Evolutionary conservation across 768 basidiomycete species (phyloP).

Genomic region (Kwoniella dendrophila): DNA sequence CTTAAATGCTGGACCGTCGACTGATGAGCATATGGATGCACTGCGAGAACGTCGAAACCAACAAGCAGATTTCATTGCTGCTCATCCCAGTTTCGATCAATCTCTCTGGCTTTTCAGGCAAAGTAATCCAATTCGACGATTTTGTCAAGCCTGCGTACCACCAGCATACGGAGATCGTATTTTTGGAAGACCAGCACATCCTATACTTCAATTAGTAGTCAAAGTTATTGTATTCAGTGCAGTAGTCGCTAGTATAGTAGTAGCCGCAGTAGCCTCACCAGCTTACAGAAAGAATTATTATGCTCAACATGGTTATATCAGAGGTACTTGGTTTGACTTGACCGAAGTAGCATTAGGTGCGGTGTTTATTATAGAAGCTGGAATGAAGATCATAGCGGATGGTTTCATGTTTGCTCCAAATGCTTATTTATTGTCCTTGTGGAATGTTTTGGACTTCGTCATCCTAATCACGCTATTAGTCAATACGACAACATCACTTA

Average conservation of each 20-base stretch:
- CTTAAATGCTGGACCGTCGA: slow-evolving; percentile 29
- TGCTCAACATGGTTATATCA: slow-evolving; percentile 63
- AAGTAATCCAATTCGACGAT: slow-evolving; percentile 68
- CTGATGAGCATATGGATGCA: slow-evolving; percentile 60
- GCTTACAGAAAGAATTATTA: slow-evolving; percentile 76
- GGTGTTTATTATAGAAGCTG: slow-evolving; percentile 73
- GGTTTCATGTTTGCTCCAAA: slow-evolving; percentile 73
- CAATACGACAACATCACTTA: slow-evolving; percentile 71
- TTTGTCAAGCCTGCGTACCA: slow-evolving; percentile 80
- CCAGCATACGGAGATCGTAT: slow-evolving; percentile 85
- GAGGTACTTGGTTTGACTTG: slow-evolving; percentile 83
- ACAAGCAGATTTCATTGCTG: slow-evolving; percentile 82
- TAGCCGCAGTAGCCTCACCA: slow-evolving; percentile 82
- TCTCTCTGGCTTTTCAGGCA: slow-evolving; percentile 88
- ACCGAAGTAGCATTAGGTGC: slow-evolving; percentile 73
- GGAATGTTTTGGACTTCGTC: slow-evolving; percentile 87
- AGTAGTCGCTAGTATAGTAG: slow-evolving; percentile 77
- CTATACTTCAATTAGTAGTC: slow-evolving; percentile 69
- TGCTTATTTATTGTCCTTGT: slow-evolving; percentile 85
- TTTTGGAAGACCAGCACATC: slow-evolving; percentile 72
- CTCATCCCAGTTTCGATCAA: slow-evolving; percentile 86
- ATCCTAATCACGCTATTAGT: slow-evolving; percentile 76
- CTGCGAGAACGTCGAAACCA: slow-evolving; percentile 71
- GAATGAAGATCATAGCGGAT: slow-evolving; percentile 89
- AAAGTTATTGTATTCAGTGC: slow-evolving; percentile 72